These are phyloP conservation scores for Cladosporium sphaerospermum DNA, from an alignment of 2,329 filamentous ascomycete species.

Conservation along the genomic window DNA sequence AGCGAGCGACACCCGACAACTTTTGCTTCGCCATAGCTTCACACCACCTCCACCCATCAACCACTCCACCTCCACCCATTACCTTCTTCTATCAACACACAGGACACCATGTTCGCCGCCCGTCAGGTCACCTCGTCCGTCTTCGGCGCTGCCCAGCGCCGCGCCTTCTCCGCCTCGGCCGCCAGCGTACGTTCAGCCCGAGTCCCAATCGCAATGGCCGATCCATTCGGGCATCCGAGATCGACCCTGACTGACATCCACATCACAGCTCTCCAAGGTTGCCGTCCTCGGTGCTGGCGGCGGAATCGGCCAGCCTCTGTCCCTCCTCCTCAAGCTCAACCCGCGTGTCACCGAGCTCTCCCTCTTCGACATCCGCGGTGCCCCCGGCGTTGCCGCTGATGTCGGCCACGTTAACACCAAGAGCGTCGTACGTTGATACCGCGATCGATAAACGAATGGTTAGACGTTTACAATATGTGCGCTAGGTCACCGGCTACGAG, in stretches of 20 bases:
- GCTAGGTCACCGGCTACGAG: conserved; percentile 76
- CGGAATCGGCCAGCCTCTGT: conserved; percentile 97
- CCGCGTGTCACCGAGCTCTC: conserved; percentile 87
- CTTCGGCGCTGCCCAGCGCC: conserved; percentile 45
- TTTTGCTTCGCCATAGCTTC: too few species aligned
- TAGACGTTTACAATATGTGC: conserved; percentile 1
- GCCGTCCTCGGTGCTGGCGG: conserved; percentile 93
- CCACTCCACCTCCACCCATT: background rate
- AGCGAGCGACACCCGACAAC: too few species aligned
- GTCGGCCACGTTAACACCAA: conserved; percentile 99
- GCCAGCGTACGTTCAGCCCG: conserved; percentile 39
- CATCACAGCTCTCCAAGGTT: conserved; percentile 84
- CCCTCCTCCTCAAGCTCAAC: conserved; percentile 97
- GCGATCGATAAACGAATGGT: background rate
- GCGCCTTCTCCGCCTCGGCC: conserved; percentile 48
- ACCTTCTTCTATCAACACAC: background rate
- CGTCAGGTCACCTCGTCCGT: conserved; percentile 38
- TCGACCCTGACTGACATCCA: conserved; percentile 1
- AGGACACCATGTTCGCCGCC: conserved; percentile 63
- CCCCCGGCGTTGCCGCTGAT: conserved; percentile 94
- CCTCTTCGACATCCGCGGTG: conserved; percentile 95
- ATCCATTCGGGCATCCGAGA: background rate
- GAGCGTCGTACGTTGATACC: conserved; percentile 53
- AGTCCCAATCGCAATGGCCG: conserved; percentile 13
- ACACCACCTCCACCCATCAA: background rate